Base-by-base conservation (phyloP, 768 basidiomycete species). In the Rubroboletus pulcherrimus region DNA sequence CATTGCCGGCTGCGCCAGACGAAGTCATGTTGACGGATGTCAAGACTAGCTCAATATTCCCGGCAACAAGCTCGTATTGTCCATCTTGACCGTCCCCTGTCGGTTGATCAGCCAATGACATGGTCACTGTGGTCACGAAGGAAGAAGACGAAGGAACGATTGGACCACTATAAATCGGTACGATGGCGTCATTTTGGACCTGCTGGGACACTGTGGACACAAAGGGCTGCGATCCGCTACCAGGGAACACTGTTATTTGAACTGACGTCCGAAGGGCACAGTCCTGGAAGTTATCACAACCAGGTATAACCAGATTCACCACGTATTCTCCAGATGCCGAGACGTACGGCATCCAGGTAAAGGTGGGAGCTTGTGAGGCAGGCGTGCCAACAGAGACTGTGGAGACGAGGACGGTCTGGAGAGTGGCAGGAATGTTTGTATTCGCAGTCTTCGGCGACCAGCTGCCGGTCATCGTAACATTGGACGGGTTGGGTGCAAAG, bases 301-400 rank as follows among this genome's bases (percentile, higher is more conserved):
- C 95, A 0, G 97, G 97, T 15, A 96, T 80, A 42, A 91, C 78
- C 40, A 98, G 67, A 71, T 87, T 89, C 59, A 98, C 77, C 40
- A 87, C 82, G 71, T 99, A 99, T 56, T 82, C 74, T 33, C 94
- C 97, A 3, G 89, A 80, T 10, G 91, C 87, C 0, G 91, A 91
- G n/a, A 98, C 87, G 64, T 92, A 93, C 0, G 95, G 95, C 71
- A 83, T 80, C 87, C 92, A 97, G 0, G 90, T 94, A 67, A 96
- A 83, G 35, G 80, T 85, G 14, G 97, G 91, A n/a, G 81, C 82
- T 30, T 79, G 71, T 1, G 81, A 66, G 4, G 85, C 54, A 1
- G 83, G 61, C 0, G 88, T 86, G 15, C 84, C 86, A 33, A 89
- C 87, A 31, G 76, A 62, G 12, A 93, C 81, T 1, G 74, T 74